These are phyloP conservation scores for Aspergillus steynii DNA, from an alignment of 495 filamentous ascomycete species.

Conservation along the genomic window DNA sequence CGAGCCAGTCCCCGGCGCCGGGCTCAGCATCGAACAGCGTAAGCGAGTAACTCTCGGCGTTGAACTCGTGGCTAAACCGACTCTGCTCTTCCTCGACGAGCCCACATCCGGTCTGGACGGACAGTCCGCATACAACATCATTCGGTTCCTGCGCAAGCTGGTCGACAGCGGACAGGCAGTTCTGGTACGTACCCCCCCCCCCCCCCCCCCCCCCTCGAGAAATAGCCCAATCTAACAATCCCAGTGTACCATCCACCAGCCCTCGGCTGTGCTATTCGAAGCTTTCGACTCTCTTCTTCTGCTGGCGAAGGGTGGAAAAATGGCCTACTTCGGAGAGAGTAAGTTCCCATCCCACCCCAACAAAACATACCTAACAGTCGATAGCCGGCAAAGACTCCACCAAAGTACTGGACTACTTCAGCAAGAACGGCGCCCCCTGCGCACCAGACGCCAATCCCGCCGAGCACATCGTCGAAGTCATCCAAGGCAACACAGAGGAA, in stretches of 20 bases:
- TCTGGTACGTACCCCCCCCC: conserved; percentile 42
- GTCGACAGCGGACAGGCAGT: conserved; percentile 84
- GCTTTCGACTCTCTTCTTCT: conserved; percentile 52
- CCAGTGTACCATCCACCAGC: conserved; percentile 87
- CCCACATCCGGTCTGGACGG: conserved; percentile 67
- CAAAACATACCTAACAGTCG: too few relatives aligned
- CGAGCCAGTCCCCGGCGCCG: conserved; percentile 57
- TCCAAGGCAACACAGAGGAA: conserved; percentile 32
- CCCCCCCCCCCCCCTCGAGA: too few relatives aligned
- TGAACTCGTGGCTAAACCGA: conserved; percentile 65
- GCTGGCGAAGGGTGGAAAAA: conserved; percentile 52
- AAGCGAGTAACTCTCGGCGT: conserved; percentile 90
- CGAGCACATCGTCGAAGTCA: conserved; percentile 57
- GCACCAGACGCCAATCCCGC: conserved; percentile 56
- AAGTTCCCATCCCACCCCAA: too few relatives aligned
- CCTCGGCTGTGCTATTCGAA: conserved; percentile 65
- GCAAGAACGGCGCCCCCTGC: conserved; percentile 51
- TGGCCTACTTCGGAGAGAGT: conserved; percentile 60
- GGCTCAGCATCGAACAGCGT: conserved; percentile 81
- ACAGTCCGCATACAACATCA: conserved; percentile 61
- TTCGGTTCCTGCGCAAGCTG: conserved; percentile 81
- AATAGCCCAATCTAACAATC: too few relatives aligned
- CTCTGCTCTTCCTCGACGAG: conserved; percentile 65
- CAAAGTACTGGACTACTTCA: conserved; percentile 57
- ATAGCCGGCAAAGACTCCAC: conserved; percentile 60